A percentile compares a stretch with the other conserved stretches of the same genome.
These are phyloP conservation scores for Wallacemonas rigidus DNA, from an alignment of 208 protist genomes.

Conservation along the genomic window DNA sequence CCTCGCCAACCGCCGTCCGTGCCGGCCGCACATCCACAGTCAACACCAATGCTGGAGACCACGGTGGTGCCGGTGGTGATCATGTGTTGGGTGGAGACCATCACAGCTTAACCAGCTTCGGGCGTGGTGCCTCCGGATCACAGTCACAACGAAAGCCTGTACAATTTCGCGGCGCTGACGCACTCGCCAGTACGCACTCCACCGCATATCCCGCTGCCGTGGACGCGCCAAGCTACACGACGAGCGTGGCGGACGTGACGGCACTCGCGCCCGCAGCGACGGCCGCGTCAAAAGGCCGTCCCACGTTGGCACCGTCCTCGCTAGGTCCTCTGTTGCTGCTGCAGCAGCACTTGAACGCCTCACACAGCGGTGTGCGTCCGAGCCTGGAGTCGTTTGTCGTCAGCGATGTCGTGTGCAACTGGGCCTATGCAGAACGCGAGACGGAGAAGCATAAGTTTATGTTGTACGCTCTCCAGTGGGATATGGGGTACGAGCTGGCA, in stretches of 20 bases:
- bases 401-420: conserved; percentile 46
- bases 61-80: too few relatives aligned
- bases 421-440: conserved; percentile 58
- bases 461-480: conserved; percentile 79
- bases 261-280: neutral
- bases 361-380: conserved; percentile 33
- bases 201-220: neutral
- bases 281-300: too few relatives aligned
- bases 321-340: neutral
- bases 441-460: conserved; percentile 57
- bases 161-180: neutral
- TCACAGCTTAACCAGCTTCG: too few relatives aligned
- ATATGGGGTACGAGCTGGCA: conserved; percentile 80
- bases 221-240: neutral
- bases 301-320: too few relatives aligned
- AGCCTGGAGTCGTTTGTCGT: conserved; percentile 51
- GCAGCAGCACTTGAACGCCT: conserved; percentile 4
- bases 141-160: neutral
- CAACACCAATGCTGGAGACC: neutral
- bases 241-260: neutral
- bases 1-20: too few relatives aligned
- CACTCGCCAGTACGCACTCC: neutral
- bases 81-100: too few relatives aligned
- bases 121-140: neutral
- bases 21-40: neutral